Base-by-base conservation (phyloP, 139 green algal genomes). In the Micromonas commoda region DNA sequence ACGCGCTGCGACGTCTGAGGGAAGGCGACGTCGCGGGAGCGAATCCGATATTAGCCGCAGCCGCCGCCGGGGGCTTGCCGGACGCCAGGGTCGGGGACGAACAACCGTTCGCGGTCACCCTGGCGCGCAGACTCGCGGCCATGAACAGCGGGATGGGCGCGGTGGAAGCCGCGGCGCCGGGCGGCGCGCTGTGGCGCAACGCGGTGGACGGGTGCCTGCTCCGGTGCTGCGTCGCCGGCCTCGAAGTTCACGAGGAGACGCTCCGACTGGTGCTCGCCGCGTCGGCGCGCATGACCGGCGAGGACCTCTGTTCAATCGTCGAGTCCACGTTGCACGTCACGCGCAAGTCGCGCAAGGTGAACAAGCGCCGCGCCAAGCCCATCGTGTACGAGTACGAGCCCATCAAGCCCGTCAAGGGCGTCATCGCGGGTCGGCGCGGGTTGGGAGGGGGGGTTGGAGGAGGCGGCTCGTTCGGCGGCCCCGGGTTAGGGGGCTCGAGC, bases 361-460 rank as follows among this genome's bases (percentile, higher is more conserved):
- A 39, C 19, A 29, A 39, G 24, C 52, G 53, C 20, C 28, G 64
- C 33, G 64, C 64, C n/a, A 71, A 71, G 26, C 32, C 38, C 4
- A 71, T 71, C 64, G 64, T 71, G 28, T 71, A 71, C 29, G 64
- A 71, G 64, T 71, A 71, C 64, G 64, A 71, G 4, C 64, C 64
- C 2, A 35, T 71, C n/a, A 13, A 71, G 64, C 24, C 24, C 16
- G 9, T 32, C 16, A 13, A 68, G 60, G 26, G 24, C 5, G 26
- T 32, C 24, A 9, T 35, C 60, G 60, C 24, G 5, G 26, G 60
- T 4, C 26, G 24, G 9, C 60, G 9, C 26, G 26, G 26, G 5
- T 21, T 68, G 24, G 60, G 24, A 63, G 52, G 20, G 20, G 52
- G 19, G 52, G 52, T 63, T 32, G 4, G 4, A 20, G n/a, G 24